These are phyloP conservation scores for Amanita phalloides DNA, from an alignment of 768 basidiomycete species.

Conservation along the genomic window DNA sequence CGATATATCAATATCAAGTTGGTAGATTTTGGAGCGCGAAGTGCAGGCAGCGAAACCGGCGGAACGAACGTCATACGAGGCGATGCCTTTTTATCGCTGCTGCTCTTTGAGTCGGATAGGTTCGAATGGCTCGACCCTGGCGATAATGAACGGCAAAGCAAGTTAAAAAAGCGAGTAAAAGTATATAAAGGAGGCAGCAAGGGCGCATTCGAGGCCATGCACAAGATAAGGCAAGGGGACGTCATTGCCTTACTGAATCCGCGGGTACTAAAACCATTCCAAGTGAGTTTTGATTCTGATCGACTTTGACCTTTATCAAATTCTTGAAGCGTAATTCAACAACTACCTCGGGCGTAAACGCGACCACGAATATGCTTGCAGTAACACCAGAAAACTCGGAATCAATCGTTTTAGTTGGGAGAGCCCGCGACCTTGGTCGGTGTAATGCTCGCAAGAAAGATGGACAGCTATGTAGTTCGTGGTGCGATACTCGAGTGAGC, in stretches of 20 bases:
- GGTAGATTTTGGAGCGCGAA: constrained; percentile 66
- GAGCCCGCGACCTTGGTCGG: constrained; percentile 78
- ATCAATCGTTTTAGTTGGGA: constrained; percentile 77
- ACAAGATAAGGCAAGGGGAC: constrained; percentile 79
- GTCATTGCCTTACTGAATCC: constrained; percentile 90
- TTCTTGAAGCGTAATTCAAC: constrained; percentile 31
- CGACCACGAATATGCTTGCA: constrained; percentile 56
- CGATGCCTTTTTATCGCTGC: constrained; percentile 71
- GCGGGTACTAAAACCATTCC: constrained; percentile 74
- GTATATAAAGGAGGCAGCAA: constrained; percentile 82
- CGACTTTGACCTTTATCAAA: not conserved
- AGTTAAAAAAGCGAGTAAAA: constrained; percentile 45
- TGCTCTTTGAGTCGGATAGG: constrained; percentile 83
- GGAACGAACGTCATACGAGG: constrained; percentile 57
- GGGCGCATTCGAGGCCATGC: constrained; percentile 85
- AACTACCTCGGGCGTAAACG: constrained; percentile 55
- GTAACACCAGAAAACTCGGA: constrained; percentile 76
- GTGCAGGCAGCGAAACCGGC: constrained; percentile 40
- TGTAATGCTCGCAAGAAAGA: constrained; percentile 72
- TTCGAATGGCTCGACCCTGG: constrained; percentile 27
- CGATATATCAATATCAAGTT: constrained; percentile 83
- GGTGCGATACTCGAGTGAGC: constrained; percentile 84
- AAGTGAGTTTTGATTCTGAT: constrained; percentile 33
- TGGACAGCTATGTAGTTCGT: constrained; percentile 72
- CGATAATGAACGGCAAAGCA: constrained; percentile 29